Evolutionary conservation across 257 asterid species (phyloP).

Genomic region (Fraxinus anomala): DNA sequence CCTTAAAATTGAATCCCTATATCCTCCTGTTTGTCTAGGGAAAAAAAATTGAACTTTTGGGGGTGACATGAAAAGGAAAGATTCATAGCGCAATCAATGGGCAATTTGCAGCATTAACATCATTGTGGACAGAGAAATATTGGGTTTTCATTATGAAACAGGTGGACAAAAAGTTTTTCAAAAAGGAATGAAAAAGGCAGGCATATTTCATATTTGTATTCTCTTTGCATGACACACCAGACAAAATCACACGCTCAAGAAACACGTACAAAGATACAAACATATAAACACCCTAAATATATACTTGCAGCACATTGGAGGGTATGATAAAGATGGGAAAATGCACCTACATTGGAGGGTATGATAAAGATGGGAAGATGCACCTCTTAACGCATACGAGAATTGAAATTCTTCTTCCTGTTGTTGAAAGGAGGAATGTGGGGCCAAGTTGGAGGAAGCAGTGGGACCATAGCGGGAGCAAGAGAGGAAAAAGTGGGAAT

Average conservation of each 20-base stretch:
- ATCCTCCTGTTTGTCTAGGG: slow-evolving; percentile 16
- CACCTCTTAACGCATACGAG: slow-evolving; percentile 45
- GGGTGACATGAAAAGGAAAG: slow-evolving; percentile 40
- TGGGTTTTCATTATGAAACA: slow-evolving; percentile 30
- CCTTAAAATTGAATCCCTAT: slow-evolving; percentile 9
- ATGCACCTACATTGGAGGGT: no score
- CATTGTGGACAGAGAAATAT: slow-evolving; percentile 35
- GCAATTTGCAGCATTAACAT: slow-evolving; percentile 39
- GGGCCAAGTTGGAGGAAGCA: slow-evolving; percentile 32
- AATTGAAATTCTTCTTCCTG: slow-evolving; percentile 36
- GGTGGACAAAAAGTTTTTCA: slow-evolving; percentile 27
- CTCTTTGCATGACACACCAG: slow-evolving; percentile 37
- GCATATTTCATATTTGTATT: slow-evolving; percentile 22
- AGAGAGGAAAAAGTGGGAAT: neutral
- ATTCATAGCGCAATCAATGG: slow-evolving; percentile 81
- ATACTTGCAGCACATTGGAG: neutral
- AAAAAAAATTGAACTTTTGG: slow-evolving; percentile 18
- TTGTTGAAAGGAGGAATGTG: slow-evolving; percentile 23
- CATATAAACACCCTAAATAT: neutral
- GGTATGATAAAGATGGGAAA: slow-evolving; percentile 12
- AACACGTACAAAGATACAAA: slow-evolving; percentile 14
- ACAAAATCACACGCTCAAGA: slow-evolving; percentile 24
- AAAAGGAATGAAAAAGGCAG: slow-evolving; percentile 30
- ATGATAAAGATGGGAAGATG: slow-evolving; percentile 13
- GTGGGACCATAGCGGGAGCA: slow-evolving; percentile 24